Evolutionary conservation across 2,329 filamentous ascomycete genomes (phyloP), one percentile per base, ranked within the genome.

Genomic region (Pyricularia sp.): DNA sequence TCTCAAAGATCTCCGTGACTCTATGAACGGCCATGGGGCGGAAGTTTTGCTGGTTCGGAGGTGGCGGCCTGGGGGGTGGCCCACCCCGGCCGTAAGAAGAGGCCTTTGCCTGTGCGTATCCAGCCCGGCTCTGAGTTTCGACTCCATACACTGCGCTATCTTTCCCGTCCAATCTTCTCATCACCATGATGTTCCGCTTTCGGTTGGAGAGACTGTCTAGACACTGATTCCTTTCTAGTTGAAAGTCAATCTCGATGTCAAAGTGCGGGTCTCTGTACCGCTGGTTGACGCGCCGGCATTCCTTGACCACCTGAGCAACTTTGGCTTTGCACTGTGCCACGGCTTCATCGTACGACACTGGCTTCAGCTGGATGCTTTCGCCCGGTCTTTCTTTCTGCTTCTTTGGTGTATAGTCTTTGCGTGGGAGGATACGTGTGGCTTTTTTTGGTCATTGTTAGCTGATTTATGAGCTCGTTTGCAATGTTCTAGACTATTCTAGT

Each of bases 211-310:
- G 69, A 6, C 69, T 33, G 70, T 82, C 77, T 28, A 86, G 79
- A 36, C 83, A 86, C 73, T 87, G 83, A 61, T 80, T 79, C 6
- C 76, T 78, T n/a, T 80, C 79, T 55, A 81, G 81, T 78, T 92
- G 91, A 71, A 93, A 82, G 76, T 94, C 92, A 55, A 86, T 81
- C 75, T 95, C 92, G 67, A 97, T 88, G 76, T 97, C 91, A 75
- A 97, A 97, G 77, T 95, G 88, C n/a, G 89, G 87, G 75, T 96
- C 92, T 20, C 90, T 86, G 76, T 96, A 97, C 78, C 93, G 94
- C 74, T 93, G 90, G 78, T 97, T 97, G 69, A 93, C 82, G 10
- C 91, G 85, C 26, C 88, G 84, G 76, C 92, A 96, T 75, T 89
- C 86, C 69, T 82, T 81, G 66, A 87, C 82, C 70, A 89, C 89